Evolutionary conservation across 148 eudicot species (phyloP).

Genomic region (Vaccinium myrtillus): DNA sequence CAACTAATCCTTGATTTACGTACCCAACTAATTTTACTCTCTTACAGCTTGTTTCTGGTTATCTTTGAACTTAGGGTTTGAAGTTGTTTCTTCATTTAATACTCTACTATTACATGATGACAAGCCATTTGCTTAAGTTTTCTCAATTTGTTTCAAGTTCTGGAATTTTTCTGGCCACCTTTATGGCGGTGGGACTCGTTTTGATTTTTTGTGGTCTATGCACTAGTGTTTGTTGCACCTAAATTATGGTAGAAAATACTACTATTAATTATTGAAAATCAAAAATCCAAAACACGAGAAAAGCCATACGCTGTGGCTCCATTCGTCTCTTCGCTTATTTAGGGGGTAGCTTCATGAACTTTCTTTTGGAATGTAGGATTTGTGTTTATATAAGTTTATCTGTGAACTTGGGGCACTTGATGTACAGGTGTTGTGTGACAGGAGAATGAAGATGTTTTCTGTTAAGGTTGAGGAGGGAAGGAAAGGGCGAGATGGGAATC

Average conservation of each 20-base stretch:
- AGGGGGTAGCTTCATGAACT: neutral
- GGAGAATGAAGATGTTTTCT: conserved; percentile 52
- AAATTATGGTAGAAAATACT: neutral
- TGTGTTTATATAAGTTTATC: neutral
- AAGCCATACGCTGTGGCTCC: neutral
- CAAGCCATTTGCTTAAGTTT: neutral
- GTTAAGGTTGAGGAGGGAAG: conserved; percentile 65
- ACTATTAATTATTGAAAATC: neutral
- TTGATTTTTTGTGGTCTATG: neutral
- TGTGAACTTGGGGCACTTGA: neutral
- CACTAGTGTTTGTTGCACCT: neutral
- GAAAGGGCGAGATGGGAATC: conserved; percentile 61
- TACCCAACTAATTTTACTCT: too few relatives aligned
- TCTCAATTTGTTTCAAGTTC: neutral
- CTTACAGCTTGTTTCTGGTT: neutral
- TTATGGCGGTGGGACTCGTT: neutral
- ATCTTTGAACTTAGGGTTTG: neutral
- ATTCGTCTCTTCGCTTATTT: neutral
- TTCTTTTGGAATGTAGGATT: neutral
- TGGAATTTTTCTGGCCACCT: neutral
- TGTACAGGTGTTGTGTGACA: neutral
- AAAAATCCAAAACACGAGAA: neutral
- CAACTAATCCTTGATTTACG: too few relatives aligned
- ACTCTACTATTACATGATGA: neutral
- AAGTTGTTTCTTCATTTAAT: neutral